phyloP scores from a whole-genome alignment of 139 green algal genomes.

The Parachlorella kessleri region DNA sequence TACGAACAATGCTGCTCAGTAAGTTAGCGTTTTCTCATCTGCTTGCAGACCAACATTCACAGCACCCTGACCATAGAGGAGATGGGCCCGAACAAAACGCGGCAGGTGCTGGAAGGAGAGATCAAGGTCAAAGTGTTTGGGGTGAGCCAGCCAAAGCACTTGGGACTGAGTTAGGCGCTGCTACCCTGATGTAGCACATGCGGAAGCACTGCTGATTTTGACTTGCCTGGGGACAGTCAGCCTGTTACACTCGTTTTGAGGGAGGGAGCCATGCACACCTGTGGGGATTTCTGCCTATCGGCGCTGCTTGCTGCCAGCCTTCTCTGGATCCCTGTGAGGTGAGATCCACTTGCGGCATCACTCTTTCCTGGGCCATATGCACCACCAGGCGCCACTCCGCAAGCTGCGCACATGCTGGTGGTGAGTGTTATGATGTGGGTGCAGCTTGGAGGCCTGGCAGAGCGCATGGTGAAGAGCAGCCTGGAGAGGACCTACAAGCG shows the following conservation, averaged over 20 bases:
- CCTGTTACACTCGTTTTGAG: too few species aligned
- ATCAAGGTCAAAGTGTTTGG: not conserved
- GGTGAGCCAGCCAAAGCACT: too few species aligned
- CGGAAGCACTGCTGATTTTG: too few species aligned
- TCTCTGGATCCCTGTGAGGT: not conserved
- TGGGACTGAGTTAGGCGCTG: too few species aligned
- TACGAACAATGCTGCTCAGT: too few species aligned
- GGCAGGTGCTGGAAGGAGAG: not conserved
- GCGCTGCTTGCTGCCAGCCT: not conserved
- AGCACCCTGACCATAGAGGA: not conserved
- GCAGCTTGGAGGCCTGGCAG: not conserved
- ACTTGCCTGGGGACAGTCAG: too few species aligned
- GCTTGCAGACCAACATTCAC: not conserved
- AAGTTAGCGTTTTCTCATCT: too few species aligned
- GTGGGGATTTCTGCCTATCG: too few species aligned
- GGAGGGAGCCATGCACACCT: too few species aligned
- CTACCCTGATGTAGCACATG: too few species aligned
- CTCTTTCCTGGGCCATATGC: not conserved
- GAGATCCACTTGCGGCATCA: not conserved
- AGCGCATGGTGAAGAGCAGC: conserved; percentile 23
- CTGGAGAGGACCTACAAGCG: conserved; percentile 17
- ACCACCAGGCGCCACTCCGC: not conserved
- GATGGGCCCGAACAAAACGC: not conserved
- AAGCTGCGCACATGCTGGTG: not conserved
- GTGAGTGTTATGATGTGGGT: conserved; percentile 14